Percentiles rank a stretch among this genome's conserved stretches.
phyloP scores from a whole-genome alignment of 2,329 filamentous ascomycete genomes.

The Cercospora sp. region DNA sequence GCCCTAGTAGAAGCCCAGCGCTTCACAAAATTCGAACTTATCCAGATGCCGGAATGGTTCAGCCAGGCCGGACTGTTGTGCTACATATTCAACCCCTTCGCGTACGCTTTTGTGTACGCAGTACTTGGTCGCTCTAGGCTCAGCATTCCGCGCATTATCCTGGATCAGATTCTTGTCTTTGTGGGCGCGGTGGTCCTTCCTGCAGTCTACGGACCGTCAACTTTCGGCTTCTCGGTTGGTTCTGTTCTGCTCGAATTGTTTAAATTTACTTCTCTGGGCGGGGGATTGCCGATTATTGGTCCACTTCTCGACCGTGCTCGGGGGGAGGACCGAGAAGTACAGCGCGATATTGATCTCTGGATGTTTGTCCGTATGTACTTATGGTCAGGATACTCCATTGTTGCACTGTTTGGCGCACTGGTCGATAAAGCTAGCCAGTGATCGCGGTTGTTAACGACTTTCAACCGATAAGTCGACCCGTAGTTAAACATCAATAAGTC shows the following conservation, averaged over 20 bases:
- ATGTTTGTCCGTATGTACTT: background rate
- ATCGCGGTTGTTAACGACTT: background rate
- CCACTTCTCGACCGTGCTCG: background rate
- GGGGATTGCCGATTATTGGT: background rate
- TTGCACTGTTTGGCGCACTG: background rate
- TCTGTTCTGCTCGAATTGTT: background rate
- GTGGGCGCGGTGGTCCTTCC: background rate
- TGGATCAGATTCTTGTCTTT: background rate
- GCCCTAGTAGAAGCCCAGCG: background rate
- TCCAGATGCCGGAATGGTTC: background rate
- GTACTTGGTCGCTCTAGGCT: background rate
- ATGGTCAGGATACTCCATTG: background rate
- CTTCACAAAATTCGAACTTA: background rate
- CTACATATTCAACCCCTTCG: background rate
- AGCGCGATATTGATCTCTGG: background rate
- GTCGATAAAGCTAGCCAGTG: background rate
- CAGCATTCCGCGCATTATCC: background rate
- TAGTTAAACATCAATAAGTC: no score
- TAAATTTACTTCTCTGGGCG: background rate
- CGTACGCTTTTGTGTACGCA: background rate
- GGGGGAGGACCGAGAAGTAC: background rate
- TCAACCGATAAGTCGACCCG: no score
- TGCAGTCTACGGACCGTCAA: background rate
- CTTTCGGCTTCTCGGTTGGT: background rate
- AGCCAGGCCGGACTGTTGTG: background rate